A percentile compares a stretch with the other conserved stretches of the same genome.
These are phyloP conservation scores for Raddia distichophylla DNA, from an alignment of 176 grass and related monocot genomes.

Conservation along the genomic window DNA sequence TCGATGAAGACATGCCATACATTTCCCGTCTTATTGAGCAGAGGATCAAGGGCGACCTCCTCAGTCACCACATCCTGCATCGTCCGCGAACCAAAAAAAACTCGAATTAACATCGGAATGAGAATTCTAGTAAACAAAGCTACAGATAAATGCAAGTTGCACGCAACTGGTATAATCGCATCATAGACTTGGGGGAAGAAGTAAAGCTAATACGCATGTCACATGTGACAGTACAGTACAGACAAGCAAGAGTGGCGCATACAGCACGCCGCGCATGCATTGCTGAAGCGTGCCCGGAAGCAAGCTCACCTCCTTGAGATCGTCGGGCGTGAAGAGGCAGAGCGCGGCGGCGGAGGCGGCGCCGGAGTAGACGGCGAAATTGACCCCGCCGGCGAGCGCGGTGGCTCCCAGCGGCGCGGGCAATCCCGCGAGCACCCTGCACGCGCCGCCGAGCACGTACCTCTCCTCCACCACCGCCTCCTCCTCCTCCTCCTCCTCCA, in stretches of 20 bases:
- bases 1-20: slow-evolving; percentile 84
- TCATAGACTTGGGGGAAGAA: neutral
- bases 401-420: slow-evolving; percentile 77
- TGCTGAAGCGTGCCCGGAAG: neutral
- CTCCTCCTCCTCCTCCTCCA: slow-evolving; percentile 11
- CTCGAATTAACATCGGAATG: neutral
- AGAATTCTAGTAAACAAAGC: neutral
- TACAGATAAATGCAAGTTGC: too few relatives aligned
- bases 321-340: slow-evolving; percentile 73
- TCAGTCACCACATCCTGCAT: slow-evolving; percentile 66
- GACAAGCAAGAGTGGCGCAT: neutral
- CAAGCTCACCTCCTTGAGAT: slow-evolving; percentile 59
- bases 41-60: slow-evolving; percentile 64
- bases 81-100: neutral
- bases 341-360: slow-evolving; percentile 62
- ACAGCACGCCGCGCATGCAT: neutral
- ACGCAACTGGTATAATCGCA: neutral
- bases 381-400: slow-evolving; percentile 66
- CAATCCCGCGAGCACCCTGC: slow-evolving; percentile 68
- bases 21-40: slow-evolving; percentile 64
- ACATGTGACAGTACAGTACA: neutral
- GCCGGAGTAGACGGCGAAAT: slow-evolving; percentile 82
- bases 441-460: slow-evolving; percentile 46
- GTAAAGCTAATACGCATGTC: neutral
- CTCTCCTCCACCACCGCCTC: slow-evolving; percentile 33